Conservation (phyloP, 2,329 filamentous ascomycete genomes). For the Sarocladium strictum region DNA sequence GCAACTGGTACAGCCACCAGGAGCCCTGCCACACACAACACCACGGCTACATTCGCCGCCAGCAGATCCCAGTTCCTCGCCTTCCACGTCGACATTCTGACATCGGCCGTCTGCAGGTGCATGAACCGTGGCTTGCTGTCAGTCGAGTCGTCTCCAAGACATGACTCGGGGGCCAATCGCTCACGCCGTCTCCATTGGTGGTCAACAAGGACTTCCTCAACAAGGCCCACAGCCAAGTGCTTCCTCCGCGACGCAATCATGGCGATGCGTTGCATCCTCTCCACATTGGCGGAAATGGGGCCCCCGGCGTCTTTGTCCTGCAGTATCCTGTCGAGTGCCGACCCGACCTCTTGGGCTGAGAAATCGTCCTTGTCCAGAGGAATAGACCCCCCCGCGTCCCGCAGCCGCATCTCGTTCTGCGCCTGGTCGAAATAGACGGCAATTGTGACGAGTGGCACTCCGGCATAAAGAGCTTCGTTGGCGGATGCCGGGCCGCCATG, state of each 20-base stretch:
- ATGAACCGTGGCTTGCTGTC: conserved; percentile 23
- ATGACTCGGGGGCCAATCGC: too few species aligned
- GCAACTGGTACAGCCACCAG: too few species aligned
- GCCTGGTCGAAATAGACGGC: conserved; percentile 36
- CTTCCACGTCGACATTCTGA: conserved; percentile 32
- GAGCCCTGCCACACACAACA: too few species aligned
- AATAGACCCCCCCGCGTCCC: conserved; percentile 26
- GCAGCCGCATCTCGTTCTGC: conserved; percentile 28
- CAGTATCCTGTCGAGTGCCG: too few species aligned
- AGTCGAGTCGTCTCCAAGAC: too few species aligned
- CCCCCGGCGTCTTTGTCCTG: too few species aligned
- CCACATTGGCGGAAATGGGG: too few species aligned
- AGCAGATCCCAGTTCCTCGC: conserved; percentile 33
- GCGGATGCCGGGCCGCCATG: conserved; percentile 34
- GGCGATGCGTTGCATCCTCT: too few species aligned
- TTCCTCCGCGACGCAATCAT: too few species aligned
- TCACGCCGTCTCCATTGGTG: too few species aligned
- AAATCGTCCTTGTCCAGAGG: conserved; percentile 31
- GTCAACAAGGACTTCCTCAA: too few species aligned
- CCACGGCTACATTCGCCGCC: background rate
- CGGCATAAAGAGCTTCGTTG: conserved; percentile 35
- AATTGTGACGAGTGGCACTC: conserved; percentile 27
- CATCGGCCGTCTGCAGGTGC: conserved; percentile 37
- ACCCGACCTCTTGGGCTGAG: conserved; percentile 22
- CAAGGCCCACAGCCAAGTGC: too few species aligned